Conservation (phyloP, 2,329 filamentous ascomycete species). For the Colletotrichum sp. region DNA sequence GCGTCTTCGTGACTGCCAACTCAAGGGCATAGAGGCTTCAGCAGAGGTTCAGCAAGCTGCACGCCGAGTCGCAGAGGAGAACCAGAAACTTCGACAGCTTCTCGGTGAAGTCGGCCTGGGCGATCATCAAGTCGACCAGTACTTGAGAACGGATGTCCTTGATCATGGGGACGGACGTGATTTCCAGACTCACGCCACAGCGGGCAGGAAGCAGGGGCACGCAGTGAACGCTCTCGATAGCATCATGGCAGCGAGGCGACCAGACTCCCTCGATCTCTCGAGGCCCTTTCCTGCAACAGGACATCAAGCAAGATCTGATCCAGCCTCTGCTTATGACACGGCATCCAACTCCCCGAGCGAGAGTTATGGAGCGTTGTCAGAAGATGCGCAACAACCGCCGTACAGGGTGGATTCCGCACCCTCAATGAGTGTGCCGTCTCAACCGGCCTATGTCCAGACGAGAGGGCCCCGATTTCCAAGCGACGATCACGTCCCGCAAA, state of each 20-base stretch:
- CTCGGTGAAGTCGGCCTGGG: conserved; percentile 62
- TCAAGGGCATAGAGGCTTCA: conserved; percentile 70
- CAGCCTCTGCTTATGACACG: neutral
- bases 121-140: conserved; percentile 58
- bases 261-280: conserved; percentile 5
- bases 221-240: conserved; percentile 35
- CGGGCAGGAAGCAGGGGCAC: neutral
- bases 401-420: neutral
- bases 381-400: neutral
- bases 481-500: neutral
- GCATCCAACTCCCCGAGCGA: neutral
- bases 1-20: conserved; percentile 67
- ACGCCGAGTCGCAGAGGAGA: conserved; percentile 72
- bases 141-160: conserved; percentile 30
- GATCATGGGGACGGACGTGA: neutral
- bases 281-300: neutral
- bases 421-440: neutral
- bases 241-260: conserved; percentile 39
- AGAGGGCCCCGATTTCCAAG: neutral
- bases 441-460: neutral
- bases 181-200: neutral
- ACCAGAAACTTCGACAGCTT: conserved; percentile 65
- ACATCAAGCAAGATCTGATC: neutral
- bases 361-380: neutral
- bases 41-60: conserved; percentile 76